These are phyloP conservation scores for Mucuna pruriens DNA, from an alignment of 306 rosid species.

Conservation along the genomic window DNA sequence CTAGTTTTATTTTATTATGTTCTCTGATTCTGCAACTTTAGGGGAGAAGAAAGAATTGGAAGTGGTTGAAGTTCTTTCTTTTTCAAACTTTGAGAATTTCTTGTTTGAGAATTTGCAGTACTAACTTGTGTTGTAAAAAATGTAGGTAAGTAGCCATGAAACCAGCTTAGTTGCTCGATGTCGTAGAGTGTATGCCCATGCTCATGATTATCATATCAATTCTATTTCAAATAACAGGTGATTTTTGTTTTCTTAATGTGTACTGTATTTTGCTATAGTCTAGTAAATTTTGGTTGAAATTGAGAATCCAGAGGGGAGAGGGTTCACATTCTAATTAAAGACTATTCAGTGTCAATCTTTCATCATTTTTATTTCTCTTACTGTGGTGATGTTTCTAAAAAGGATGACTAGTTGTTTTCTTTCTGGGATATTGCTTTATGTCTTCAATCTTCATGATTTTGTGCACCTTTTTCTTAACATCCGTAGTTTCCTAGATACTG, in stretches of 20 bases:
- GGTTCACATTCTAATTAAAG: slow-evolving; percentile 16
- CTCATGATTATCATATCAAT: slow-evolving; percentile 98
- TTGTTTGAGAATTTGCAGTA: slow-evolving; percentile 29
- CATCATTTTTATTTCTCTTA: background rate
- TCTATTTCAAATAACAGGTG: slow-evolving; percentile 99
- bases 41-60: slow-evolving; percentile 10
- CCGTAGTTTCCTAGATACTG: slow-evolving; percentile 24
- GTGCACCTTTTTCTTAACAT: background rate
- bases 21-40: slow-evolving; percentile 10
- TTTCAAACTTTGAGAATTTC: slow-evolving; percentile 25
- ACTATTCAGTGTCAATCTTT: slow-evolving; percentile 15
- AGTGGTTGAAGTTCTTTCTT: slow-evolving; percentile 15
- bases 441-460: background rate
- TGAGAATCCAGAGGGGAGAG: slow-evolving; percentile 10
- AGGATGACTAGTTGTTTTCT: slow-evolving; percentile 23
- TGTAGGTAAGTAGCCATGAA: slow-evolving; percentile 92
- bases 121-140: slow-evolving; percentile 43
- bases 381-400: background rate
- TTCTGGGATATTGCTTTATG: slow-evolving; percentile 26
- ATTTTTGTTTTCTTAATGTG: slow-evolving; percentile 33
- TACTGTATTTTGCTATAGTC: slow-evolving; percentile 18
- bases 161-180: slow-evolving; percentile 91
- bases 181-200: slow-evolving; percentile 98
- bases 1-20: slow-evolving; percentile 7
- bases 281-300: slow-evolving; percentile 17